phyloP scores from a whole-genome alignment of 148 eudicot genomes.

The Camellia lanceoleosa region DNA sequence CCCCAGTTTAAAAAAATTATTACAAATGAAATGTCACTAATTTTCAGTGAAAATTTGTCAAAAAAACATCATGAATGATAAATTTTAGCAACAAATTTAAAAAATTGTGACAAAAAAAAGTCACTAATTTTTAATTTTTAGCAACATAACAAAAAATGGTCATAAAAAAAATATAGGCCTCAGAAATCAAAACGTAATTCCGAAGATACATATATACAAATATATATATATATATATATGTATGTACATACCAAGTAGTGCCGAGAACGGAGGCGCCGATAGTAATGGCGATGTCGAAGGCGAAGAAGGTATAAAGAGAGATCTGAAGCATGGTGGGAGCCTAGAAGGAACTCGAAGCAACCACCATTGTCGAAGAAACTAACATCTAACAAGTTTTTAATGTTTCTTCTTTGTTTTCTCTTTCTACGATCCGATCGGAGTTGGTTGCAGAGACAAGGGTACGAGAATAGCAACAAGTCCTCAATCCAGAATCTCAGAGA shows the following conservation, averaged over 20 bases:
- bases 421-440: background rate
- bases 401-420: background rate
- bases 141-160: background rate
- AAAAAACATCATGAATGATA: no score
- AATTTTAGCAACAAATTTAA: no score
- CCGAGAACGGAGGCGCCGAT: constrained; percentile 96
- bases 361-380: constrained; percentile 21
- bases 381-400: background rate
- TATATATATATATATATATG: background rate
- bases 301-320: constrained; percentile 88
- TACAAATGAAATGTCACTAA: no score
- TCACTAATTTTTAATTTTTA: no score
- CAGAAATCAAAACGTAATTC: background rate
- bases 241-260: constrained; percentile 68
- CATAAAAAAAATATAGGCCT: background rate
- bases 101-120: no score
- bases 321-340: constrained; percentile 68
- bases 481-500: constrained; percentile 18
- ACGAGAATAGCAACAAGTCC: background rate
- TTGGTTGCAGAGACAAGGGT: background rate
- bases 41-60: no score
- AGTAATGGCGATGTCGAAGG: constrained; percentile 86
- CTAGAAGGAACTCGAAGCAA: constrained; percentile 58
- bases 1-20: no score
- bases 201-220: background rate